phyloP scores from a whole-genome alignment of 2,329 filamentous ascomycete species.

The Stagonosporopsis tanaceti region DNA sequence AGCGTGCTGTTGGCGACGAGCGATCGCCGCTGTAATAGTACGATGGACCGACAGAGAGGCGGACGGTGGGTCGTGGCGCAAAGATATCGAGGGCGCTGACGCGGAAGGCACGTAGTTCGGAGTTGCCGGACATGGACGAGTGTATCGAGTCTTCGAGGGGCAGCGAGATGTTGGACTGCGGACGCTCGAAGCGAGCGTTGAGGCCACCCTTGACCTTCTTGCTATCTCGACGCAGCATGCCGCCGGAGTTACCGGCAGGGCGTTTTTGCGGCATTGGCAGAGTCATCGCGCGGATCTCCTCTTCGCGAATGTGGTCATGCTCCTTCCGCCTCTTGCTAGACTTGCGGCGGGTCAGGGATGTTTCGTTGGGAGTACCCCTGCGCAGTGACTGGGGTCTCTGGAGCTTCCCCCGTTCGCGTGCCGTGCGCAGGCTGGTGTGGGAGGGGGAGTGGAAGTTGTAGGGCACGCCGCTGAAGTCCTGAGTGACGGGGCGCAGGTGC shows the following conservation, averaged over 20 bases:
- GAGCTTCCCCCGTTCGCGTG: slow-evolving; percentile 54
- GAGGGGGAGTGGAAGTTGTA: slow-evolving; percentile 55
- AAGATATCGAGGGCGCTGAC: slow-evolving; percentile 83
- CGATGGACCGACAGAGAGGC: slow-evolving; percentile 72
- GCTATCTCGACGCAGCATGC: slow-evolving; percentile 70
- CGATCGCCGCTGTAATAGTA: slow-evolving; percentile 55
- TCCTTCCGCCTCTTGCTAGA: slow-evolving; percentile 71
- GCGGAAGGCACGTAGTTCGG: slow-evolving; percentile 79
- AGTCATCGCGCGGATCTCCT: slow-evolving; percentile 87
- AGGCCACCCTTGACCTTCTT: slow-evolving; percentile 68
- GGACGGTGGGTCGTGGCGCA: slow-evolving; percentile 83
- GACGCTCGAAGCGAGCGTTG: slow-evolving; percentile 66
- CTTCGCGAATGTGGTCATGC: slow-evolving; percentile 80
- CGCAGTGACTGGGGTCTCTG: slow-evolving; percentile 58
- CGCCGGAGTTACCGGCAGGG: slow-evolving; percentile 66
- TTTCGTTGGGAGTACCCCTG: slow-evolving; percentile 68
- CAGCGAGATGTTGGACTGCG: slow-evolving; percentile 75
- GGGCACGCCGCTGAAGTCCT: slow-evolving; percentile 52
- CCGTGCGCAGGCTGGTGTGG: slow-evolving; percentile 44
- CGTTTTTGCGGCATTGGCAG: slow-evolving; percentile 70
- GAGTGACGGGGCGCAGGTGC: slow-evolving; percentile 56
- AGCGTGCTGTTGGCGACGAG: slow-evolving; percentile 50
- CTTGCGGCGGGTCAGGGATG: slow-evolving; percentile 68
- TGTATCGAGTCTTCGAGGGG: slow-evolving; percentile 77
- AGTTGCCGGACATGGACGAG: slow-evolving; percentile 77